phyloP scores from a whole-genome alignment of 2,329 filamentous ascomycete genomes.

The Trichoderma oligosporum region DNA sequence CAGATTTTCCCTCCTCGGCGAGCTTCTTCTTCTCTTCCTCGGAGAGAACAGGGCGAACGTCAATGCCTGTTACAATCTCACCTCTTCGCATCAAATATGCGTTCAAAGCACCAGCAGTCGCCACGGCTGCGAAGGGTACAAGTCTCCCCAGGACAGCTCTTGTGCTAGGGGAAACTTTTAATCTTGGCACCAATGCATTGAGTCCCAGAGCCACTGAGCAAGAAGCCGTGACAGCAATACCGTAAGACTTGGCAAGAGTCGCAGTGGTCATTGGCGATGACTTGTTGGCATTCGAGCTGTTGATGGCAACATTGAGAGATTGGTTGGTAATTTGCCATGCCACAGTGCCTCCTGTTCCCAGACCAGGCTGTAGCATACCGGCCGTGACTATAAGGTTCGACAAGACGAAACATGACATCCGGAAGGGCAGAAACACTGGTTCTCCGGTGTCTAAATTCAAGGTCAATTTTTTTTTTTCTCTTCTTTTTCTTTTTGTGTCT shows the following conservation, averaged over 20 bases:
- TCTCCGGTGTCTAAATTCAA: slow-evolving; percentile 74
- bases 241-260: slow-evolving; percentile 84
- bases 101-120: slow-evolving; percentile 85
- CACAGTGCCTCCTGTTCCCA: slow-evolving; percentile 77
- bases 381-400: slow-evolving; percentile 93
- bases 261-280: slow-evolving; percentile 79
- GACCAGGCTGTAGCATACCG: slow-evolving; percentile 91
- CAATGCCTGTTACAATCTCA: slow-evolving; percentile 89
- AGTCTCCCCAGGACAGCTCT: slow-evolving; percentile 76
- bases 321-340: slow-evolving; percentile 97
- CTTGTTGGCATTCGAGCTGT: slow-evolving; percentile 97
- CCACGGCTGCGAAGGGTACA: slow-evolving; percentile 93
- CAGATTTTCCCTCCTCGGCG: slow-evolving; percentile 55
- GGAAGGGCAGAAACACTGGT: slow-evolving; percentile 88
- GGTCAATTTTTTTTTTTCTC: slow-evolving; percentile 1
- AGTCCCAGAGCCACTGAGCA: slow-evolving; percentile 91
- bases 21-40: slow-evolving; percentile 62
- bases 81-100: slow-evolving; percentile 97
- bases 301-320: slow-evolving; percentile 96
- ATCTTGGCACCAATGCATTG: slow-evolving; percentile 80
- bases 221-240: slow-evolving; percentile 84
- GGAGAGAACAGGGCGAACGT: slow-evolving; percentile 79
- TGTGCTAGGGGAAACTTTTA: slow-evolving; percentile 74
- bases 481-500: too few species aligned
- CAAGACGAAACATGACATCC: slow-evolving; percentile 94